These are phyloP conservation scores for Suillus cothurnatus DNA, from an alignment of 768 basidiomycete species.

Conservation along the genomic window DNA sequence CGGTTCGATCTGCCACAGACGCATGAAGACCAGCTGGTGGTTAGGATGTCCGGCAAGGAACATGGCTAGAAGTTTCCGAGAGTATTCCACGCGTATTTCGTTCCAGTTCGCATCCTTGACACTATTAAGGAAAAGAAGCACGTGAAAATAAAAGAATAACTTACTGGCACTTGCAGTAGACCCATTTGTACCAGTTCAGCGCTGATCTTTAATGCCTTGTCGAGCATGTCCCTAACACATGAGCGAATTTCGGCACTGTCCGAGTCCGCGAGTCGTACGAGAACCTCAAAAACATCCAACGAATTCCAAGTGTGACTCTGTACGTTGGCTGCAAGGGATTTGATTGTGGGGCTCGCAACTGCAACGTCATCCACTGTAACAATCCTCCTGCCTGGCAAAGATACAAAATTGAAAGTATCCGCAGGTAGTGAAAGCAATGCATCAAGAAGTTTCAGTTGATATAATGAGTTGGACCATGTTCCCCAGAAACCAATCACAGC, in stretches of 20 bases:
- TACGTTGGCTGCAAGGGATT: conserved; percentile 85
- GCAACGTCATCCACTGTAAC: conserved; percentile 90
- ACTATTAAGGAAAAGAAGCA: conserved; percentile 9
- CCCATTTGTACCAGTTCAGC: conserved; percentile 96
- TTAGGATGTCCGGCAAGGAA: conserved; percentile 93
- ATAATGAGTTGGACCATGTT: conserved; percentile 81
- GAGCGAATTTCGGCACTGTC: conserved; percentile 70
- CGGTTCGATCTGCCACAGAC: conserved; percentile 91
- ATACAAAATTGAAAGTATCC: conserved; percentile 92
- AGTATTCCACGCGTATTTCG: conserved; percentile 84
- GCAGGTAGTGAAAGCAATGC: conserved; percentile 85
- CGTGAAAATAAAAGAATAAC: conserved; percentile 33
- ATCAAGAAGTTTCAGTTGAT: conserved; percentile 86
- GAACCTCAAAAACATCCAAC: conserved; percentile 83
- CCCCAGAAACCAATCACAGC: conserved; percentile 87
- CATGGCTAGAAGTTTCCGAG: conserved; percentile 81
- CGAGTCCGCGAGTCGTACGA: conserved; percentile 78
- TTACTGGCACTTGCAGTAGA: conserved; percentile 83
- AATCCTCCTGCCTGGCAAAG: conserved; percentile 78
- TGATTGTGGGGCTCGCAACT: conserved; percentile 86
- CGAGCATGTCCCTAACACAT: conserved; percentile 88
- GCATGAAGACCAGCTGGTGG: conserved; percentile 96
- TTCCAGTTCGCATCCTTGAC: conserved; percentile 80
- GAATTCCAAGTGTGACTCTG: conserved; percentile 96
- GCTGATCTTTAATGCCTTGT: conserved; percentile 91